Percentiles rank a stretch among this genome's conserved stretches.
Conservation (phyloP, 805 yeast species). For the Kazachstania kunashirensis region DNA sequence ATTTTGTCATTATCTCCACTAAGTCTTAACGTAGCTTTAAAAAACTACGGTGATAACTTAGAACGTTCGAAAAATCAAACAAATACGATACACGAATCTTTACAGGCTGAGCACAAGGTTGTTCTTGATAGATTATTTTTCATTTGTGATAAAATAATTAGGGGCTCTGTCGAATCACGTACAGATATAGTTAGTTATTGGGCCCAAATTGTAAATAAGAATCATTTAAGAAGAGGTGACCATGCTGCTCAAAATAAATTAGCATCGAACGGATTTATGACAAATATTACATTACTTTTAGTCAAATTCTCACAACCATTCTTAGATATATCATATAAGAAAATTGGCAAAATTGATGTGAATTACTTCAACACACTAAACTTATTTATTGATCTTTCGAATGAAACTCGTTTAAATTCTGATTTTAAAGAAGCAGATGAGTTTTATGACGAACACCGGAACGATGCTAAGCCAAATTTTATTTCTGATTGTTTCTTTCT, state of each 20-base stretch:
- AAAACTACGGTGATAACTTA: constrained; percentile 34
- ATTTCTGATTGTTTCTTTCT: constrained; percentile 86
- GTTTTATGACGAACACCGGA: constrained; percentile 36
- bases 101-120: constrained; percentile 55
- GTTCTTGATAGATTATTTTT: constrained; percentile 54
- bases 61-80: constrained; percentile 36
- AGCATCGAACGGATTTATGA: constrained; percentile 74
- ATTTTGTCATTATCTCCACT: constrained; percentile 68
- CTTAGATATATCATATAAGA: constrained; percentile 52
- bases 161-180: constrained; percentile 63
- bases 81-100: constrained; percentile 43
- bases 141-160: constrained; percentile 61
- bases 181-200: constrained; percentile 56
- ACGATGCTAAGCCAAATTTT: constrained; percentile 48
- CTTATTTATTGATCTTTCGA: constrained; percentile 52
- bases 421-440: constrained; percentile 61
- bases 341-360: constrained; percentile 67
- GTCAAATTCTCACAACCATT: constrained; percentile 77
- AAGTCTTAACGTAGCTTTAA: constrained; percentile 39
- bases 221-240: constrained; percentile 80
- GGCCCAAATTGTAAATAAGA: constrained; percentile 63
- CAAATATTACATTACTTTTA: constrained; percentile 59
- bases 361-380: constrained; percentile 50
- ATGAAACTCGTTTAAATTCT: constrained; percentile 77
- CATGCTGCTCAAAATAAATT: constrained; percentile 60